A percentile compares a stretch with the other conserved stretches of the same genome.
Conservation (phyloP, 1,139 yeast genomes). For the Yamadazyma atlantica region DNA sequence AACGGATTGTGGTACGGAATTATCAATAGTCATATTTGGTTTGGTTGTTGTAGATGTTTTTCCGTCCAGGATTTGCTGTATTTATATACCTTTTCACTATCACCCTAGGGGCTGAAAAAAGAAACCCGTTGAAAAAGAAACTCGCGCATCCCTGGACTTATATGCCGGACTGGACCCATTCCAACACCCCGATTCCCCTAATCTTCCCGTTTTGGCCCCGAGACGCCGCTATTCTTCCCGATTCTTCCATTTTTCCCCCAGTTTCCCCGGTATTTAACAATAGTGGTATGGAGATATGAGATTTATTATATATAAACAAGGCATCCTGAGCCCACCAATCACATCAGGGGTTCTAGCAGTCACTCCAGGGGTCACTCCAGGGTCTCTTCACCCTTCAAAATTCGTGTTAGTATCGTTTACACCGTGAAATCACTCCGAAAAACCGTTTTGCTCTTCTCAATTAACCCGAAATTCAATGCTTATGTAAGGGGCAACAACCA, state of each 20-base stretch:
- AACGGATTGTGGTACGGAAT: conserved; percentile 18
- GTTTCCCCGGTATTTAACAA: not conserved
- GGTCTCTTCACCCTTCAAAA: no score
- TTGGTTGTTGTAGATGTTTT: not conserved
- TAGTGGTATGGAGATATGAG: no score
- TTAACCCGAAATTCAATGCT: not conserved
- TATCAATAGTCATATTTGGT: conserved; percentile 19
- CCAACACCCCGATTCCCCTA: no score
- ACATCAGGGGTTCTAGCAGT: no score
- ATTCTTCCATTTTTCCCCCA: not conserved
- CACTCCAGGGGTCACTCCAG: no score
- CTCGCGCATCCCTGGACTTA: not conserved
- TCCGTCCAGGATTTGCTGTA: not conserved
- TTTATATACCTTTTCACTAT: conserved; percentile 4
- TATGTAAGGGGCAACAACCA: no score
- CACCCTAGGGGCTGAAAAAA: not conserved
- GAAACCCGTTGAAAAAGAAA: not conserved
- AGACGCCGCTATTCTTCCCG: not conserved
- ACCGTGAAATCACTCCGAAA: no score
- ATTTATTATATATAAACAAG: no score
- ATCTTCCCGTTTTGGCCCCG: not conserved
- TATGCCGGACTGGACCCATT: not conserved
- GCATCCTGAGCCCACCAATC: no score
- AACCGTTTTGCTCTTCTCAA: not conserved
- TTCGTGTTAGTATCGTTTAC: no score